Base-by-base conservation (phyloP, 176 grass and related monocot genomes). In the Bonia amplexicaulis region DNA sequence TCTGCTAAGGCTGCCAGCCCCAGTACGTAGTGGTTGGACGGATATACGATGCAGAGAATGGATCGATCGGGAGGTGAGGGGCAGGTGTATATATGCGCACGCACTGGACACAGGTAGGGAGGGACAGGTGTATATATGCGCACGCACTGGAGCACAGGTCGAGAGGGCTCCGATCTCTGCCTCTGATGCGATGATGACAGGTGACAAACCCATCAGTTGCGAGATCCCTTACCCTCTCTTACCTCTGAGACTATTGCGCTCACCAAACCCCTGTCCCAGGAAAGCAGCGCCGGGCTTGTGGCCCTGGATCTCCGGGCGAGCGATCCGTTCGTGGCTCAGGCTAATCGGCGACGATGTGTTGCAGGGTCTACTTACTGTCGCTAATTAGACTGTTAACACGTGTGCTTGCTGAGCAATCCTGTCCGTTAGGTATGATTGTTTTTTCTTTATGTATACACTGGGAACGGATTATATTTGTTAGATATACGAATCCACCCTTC, bases 181-280 rank as follows among this genome's bases (percentile, higher is more conserved):
- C 25, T 72, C 25, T 60, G 25, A 23, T 27, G 69, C 22, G 54
- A 61, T 42, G 66, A 78, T 79, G 81, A 80, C 77, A 25, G 16
- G 44, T 76, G 87, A 82, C 44, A 78, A 23, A 14, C 73, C 26
- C 45, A 73, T 48, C 73, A 86, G 78, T 37, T 47, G 78, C 29
- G 1, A 26, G 58, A 16, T 37, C 35, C 29, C 74, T 61, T 73
- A 52, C 60, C 53, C 49, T 35, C 49, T 35, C 49, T 49, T 72
- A 72, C 66, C 79, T 86, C 26, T 15, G 0, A 78, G 78, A 79
- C 78, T 74, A 71, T 83, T 87, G 89, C 84, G 58, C 84, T 82
- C 75, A 92, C 90, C 86, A 92, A 92, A 92, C 90, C 86, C 86
- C 45, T 87, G 75, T 80, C 69, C 70, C 76, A 37, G 89, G 68